Conservation (phyloP, 352 stramenopile genomes). For the Phytophthora fragariaefolia region DNA sequence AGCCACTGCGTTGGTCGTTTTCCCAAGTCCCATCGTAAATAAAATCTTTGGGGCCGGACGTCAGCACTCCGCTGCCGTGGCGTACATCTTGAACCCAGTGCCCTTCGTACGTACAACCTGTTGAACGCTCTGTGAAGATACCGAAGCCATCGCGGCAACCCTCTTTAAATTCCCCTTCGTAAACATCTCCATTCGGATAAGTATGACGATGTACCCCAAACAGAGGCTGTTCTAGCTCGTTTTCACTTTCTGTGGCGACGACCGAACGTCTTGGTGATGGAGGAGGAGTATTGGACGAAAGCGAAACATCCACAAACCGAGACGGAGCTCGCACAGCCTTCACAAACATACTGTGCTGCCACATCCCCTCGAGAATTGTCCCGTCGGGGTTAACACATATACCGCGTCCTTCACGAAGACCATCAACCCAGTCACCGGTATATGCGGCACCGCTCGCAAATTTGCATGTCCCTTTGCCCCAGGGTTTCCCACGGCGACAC, state of each 20-base stretch:
- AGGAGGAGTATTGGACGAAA: conserved; percentile 30
- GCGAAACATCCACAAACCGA: conserved; percentile 68
- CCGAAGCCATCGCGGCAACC: conserved; percentile 59
- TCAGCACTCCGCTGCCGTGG: conserved; percentile 72
- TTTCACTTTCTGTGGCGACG: conserved; percentile 4
- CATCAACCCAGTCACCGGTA: conserved; percentile 83
- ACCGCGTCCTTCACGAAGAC: conserved; percentile 79
- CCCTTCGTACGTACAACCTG: conserved; percentile 76
- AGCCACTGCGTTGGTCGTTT: conserved; percentile 59
- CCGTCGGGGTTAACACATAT: conserved; percentile 68
- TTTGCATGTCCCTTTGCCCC: conserved; percentile 88
- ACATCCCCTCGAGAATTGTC: conserved; percentile 73
- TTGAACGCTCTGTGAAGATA: conserved; percentile 65
- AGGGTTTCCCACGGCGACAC: conserved; percentile 63
- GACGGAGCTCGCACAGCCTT: conserved; percentile 49
- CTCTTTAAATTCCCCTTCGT: conserved; percentile 71
- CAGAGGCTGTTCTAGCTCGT: conserved; percentile 32
- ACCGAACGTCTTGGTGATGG: conserved; percentile 5
- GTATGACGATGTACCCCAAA: conserved; percentile 46
- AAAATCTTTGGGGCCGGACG: conserved; percentile 76
- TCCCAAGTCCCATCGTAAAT: conserved; percentile 85
- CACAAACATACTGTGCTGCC: conserved; percentile 74
- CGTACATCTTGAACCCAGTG: conserved; percentile 66
- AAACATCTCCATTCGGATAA: conserved; percentile 75
- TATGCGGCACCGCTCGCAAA: conserved; percentile 93